Evolutionary conservation across 345 rosid genomes (phyloP), one percentile per base, ranked within the genome.

Genomic region (Syzygium aqueum): DNA sequence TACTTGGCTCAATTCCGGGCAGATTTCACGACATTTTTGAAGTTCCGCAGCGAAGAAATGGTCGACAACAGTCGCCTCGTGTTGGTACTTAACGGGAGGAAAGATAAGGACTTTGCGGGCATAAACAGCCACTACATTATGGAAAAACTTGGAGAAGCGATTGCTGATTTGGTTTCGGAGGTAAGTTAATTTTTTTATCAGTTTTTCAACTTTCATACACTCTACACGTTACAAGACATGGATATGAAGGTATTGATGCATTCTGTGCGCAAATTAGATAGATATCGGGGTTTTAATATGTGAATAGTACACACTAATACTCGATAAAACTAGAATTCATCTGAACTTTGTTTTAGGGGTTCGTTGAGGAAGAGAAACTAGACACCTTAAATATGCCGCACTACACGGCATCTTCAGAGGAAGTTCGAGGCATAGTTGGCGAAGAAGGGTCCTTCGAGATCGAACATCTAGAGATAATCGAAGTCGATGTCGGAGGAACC

Each of bases 71-170:
- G 65, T 57, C 65, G 65, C 65, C 28, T 57, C 28, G 2, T 57
- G 11, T 25, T 57, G 65, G 5, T 57, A 25, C 65, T 57, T 25
- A 57, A 57, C 11, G 65, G 65, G 65, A 57, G 65, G 65, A n/a
- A 57, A 25, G 65, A 57, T 10, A 57, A 57, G 65, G 28, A 57
- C 65, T 57, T 57, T 53, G 4, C 77, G 3, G 51, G n/a, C 27
- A 56, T 21, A 9, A 59, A 80, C 27, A 43, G 87, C 37, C 46
- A 46, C 82, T 63, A 84, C 30, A n/a, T 53, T 3, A 86, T 83
- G 88, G 90, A 90, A 61, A 51, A 65, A 50, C 87, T 88, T 25
- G 84, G 84, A 28, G 21, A 80, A 37, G 88, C 90, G 59, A 88
- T 87, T 51, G 30, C 78, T 17, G 10, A 33, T 84, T 30, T 90